These are phyloP conservation scores for Suillus hirtellus DNA, from an alignment of 768 basidiomycete species.

Conservation along the genomic window DNA sequence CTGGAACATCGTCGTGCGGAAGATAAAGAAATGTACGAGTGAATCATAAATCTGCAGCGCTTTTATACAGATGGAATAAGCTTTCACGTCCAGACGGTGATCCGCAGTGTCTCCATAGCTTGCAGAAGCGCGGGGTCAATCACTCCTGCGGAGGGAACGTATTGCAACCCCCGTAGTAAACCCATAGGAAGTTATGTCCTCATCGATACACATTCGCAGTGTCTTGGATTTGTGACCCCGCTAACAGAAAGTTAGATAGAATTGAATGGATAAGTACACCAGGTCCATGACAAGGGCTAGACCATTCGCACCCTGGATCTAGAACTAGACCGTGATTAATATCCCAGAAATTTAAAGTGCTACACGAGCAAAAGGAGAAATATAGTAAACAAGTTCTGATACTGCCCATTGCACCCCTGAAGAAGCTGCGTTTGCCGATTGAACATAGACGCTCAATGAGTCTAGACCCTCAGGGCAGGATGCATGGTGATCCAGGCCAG, in stretches of 20 bases:
- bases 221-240: background rate
- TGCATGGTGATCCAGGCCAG: background rate
- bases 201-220: background rate
- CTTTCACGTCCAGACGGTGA: background rate
- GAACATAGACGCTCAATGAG: background rate
- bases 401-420: background rate
- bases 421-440: background rate
- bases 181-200: background rate
- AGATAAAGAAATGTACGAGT: background rate
- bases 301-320: background rate
- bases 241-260: background rate
- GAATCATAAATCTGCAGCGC: too few relatives aligned
- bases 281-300: background rate
- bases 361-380: background rate
- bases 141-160: background rate
- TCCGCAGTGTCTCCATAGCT: background rate
- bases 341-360: background rate
- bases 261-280: background rate
- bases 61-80: background rate
- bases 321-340: background rate
- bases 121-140: background rate
- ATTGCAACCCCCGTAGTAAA: background rate
- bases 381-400: background rate
- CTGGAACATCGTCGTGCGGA: background rate
- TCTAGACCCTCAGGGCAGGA: background rate